A percentile compares a stretch with the other conserved stretches of the same genome.
phyloP scores from a whole-genome alignment of 176 grass and related monocot genomes.

The Rhynchospora breviuscula region DNA sequence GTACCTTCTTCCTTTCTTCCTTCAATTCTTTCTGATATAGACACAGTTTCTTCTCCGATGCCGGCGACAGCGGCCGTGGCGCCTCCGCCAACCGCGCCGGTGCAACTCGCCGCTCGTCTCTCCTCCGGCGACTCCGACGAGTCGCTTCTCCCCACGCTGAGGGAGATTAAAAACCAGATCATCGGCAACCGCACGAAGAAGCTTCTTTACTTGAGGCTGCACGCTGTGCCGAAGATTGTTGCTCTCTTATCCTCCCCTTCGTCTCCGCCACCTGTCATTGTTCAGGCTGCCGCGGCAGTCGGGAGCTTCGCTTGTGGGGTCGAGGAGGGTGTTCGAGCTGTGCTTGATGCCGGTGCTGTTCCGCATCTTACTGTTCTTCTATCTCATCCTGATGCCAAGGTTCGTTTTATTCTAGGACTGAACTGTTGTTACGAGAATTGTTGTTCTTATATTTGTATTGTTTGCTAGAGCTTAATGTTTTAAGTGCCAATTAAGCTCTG shows the following conservation, averaged over 20 bases:
- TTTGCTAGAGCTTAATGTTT: background rate
- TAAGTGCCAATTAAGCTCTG: background rate
- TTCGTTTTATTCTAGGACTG: constrained; percentile 19
- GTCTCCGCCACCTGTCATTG: constrained; percentile 43
- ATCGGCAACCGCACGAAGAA: constrained; percentile 99
- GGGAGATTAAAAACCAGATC: constrained; percentile 99
- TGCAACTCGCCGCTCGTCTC: constrained; percentile 31
- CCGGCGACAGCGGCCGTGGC: constrained; percentile 69
- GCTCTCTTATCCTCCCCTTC: constrained; percentile 44
- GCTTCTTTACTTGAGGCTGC: constrained; percentile 72
- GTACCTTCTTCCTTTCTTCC: background rate
- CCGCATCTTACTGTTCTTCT: constrained; percentile 64
- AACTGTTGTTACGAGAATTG: constrained; percentile 1
- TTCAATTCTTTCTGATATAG: background rate
- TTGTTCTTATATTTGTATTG: background rate
- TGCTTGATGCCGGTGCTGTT: constrained; percentile 56
- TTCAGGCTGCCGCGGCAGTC: constrained; percentile 77
- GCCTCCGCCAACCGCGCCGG: constrained; percentile 44
- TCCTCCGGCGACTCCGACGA: constrained; percentile 31
- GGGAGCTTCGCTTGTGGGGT: constrained; percentile 97
- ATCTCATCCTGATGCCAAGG: constrained; percentile 72
- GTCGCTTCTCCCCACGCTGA: constrained; percentile 50
- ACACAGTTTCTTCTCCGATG: constrained; percentile 21
- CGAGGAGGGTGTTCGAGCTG: constrained; percentile 81
- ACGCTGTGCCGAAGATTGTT: constrained; percentile 76